Evolutionary conservation across 192 early-diverging fungal species (phyloP).

Genomic region (Coemansia sp.): DNA sequence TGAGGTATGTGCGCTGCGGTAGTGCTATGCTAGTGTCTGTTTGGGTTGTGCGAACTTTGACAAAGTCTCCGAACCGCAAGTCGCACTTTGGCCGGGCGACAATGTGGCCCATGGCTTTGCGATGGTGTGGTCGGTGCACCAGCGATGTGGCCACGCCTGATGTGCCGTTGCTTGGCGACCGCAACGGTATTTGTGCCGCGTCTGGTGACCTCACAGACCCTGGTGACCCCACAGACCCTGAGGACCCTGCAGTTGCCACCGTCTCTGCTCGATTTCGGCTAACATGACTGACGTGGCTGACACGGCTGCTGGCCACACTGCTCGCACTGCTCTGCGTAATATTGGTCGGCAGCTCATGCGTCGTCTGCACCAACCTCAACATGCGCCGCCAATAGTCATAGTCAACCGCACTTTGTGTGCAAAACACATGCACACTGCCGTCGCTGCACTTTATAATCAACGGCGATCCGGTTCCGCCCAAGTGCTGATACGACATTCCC

Average conservation of each 20-base stretch:
- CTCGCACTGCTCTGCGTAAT: conserved; percentile 10
- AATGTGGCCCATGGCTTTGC: conserved; percentile 5
- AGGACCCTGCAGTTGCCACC: not conserved
- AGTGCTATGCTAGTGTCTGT: not conserved
- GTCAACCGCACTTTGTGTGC: conserved; percentile 35
- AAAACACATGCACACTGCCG: conserved; percentile 30
- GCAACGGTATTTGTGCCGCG: not conserved
- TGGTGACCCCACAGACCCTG: no score
- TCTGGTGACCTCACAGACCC: no score
- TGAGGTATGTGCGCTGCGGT: not conserved
- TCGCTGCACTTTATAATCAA: conserved; percentile 29
- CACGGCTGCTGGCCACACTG: not conserved
- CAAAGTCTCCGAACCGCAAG: not conserved
- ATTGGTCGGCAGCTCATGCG: conserved; percentile 7
- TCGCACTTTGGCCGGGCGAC: conserved; percentile 4
- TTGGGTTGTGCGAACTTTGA: not conserved
- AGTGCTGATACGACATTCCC: conserved; percentile 17
- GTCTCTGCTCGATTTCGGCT: not conserved
- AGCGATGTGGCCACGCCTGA: conserved; percentile 11
- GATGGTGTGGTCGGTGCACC: conserved; percentile 16
- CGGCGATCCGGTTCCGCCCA: conserved; percentile 33
- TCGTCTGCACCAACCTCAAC: conserved; percentile 15
- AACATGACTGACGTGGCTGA: not conserved
- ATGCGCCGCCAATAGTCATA: conserved; percentile 37
- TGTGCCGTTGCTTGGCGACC: not conserved